Evolutionary conservation across 225 moss, liverwort and hornwort genomes (phyloP).

Genomic region (Lunularia cruciata): DNA sequence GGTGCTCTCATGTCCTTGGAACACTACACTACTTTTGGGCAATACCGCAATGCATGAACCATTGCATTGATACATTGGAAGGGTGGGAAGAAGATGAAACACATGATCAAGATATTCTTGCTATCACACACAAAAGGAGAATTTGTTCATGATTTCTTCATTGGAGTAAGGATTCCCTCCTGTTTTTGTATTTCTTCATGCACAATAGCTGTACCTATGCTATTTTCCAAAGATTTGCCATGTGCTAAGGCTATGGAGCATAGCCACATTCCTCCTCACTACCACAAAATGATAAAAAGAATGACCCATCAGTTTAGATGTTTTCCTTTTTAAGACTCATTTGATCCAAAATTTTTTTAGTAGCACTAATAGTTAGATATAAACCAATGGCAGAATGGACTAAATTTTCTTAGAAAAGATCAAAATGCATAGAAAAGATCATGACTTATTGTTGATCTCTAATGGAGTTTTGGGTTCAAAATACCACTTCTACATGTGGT

Average conservation of each 20-base stretch:
- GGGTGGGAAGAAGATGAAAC: too few relatives aligned
- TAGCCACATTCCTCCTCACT: slow-evolving; percentile 59
- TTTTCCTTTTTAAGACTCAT: too few relatives aligned
- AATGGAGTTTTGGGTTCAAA: too few relatives aligned
- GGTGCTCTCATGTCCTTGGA: too few relatives aligned
- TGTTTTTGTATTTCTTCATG: slow-evolving; percentile 34
- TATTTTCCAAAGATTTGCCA: slow-evolving; percentile 44
- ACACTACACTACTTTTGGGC: slow-evolving; percentile 54
- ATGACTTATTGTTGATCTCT: too few relatives aligned
- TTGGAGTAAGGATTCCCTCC: slow-evolving; percentile 21
- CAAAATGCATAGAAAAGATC: too few relatives aligned
- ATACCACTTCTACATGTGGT: too few relatives aligned
- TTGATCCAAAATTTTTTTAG: not conserved
- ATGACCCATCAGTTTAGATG: too few relatives aligned
- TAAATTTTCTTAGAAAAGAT: too few relatives aligned
- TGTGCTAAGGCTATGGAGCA: slow-evolving; percentile 38
- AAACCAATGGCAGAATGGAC: not conserved
- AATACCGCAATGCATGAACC: too few relatives aligned
- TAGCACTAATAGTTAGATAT: not conserved
- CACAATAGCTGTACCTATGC: slow-evolving; percentile 32
- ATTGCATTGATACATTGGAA: too few relatives aligned
- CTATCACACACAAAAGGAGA: slow-evolving; percentile 38
- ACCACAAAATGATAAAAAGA: slow-evolving; percentile 26
- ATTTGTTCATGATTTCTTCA: slow-evolving; percentile 34
- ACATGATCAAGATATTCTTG: too few relatives aligned